Percentiles rank a stretch among this genome's conserved stretches.
These are phyloP conservation scores for Angomonas deanei DNA, from an alignment of 208 protist genomes.

Conservation along the genomic window DNA sequence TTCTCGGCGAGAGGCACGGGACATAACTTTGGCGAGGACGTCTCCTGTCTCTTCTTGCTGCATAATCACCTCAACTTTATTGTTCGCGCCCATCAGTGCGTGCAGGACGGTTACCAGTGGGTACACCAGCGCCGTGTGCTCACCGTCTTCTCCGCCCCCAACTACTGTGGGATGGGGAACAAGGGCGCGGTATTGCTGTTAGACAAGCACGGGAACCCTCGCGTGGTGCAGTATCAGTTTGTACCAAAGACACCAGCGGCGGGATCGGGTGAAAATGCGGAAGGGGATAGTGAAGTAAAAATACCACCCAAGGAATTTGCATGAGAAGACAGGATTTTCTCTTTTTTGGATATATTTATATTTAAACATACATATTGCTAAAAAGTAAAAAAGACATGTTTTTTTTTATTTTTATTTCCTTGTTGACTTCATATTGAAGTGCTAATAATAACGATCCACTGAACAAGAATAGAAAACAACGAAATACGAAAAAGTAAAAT, in stretches of 20 bases:
- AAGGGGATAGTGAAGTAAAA: constrained; percentile 13
- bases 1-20: constrained; percentile 98
- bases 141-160: constrained; percentile 99
- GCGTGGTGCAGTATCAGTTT: constrained; percentile 61
- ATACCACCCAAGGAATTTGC: constrained; percentile 31
- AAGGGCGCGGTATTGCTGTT: constrained; percentile 94
- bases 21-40: constrained; percentile 97
- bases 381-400: too few relatives aligned
- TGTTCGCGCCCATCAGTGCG: constrained; percentile 98
- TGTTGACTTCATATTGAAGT: too few relatives aligned
- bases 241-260: constrained; percentile 5
- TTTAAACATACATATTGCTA: too few relatives aligned
- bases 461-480: neutral
- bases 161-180: constrained; percentile 99
- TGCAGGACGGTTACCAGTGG: constrained; percentile 98
- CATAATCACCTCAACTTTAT: constrained; percentile 97
- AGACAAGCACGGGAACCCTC: constrained; percentile 31
- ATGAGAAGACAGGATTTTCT: too few relatives aligned
- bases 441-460: neutral
- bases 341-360: too few relatives aligned
- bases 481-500: neutral
- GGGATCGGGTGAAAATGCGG: constrained; percentile 10
- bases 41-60: constrained; percentile 95
- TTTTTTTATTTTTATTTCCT: too few relatives aligned
- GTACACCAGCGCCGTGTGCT: constrained; percentile 97